These are phyloP conservation scores for Oldenlandia corymbosa DNA, from an alignment of 257 asterid species.

Conservation along the genomic window DNA sequence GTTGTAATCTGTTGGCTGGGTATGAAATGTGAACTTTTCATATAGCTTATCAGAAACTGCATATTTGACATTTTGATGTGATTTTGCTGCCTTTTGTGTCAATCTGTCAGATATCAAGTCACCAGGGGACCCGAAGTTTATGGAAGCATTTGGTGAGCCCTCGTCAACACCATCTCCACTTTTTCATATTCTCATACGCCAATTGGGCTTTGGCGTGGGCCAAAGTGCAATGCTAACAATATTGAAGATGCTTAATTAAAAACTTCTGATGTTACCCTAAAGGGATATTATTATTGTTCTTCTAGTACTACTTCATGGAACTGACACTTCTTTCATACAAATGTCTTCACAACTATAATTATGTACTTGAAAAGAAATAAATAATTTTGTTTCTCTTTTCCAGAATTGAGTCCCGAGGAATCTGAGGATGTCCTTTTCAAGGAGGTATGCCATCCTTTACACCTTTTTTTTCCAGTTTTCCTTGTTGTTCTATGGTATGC, in stretches of 20 bases:
- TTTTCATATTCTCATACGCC: too few relatives aligned
- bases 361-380: too few relatives aligned
- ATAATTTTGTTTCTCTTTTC: constrained; percentile 15
- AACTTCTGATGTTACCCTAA: not conserved
- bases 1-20: not conserved
- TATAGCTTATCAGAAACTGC: constrained; percentile 1
- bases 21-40: not conserved
- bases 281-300: too few relatives aligned
- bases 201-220: not conserved
- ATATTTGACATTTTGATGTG: not conserved
- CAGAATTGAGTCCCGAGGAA: constrained; percentile 96
- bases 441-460: constrained; percentile 50
- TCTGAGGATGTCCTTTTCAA: constrained; percentile 96
- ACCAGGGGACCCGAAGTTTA: constrained; percentile 73
- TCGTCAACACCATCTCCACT: not conserved
- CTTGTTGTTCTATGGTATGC: not conserved
- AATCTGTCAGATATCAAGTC: constrained; percentile 72
- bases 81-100: constrained; percentile 7
- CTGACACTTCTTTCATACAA: too few relatives aligned
- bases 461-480: constrained; percentile 7
- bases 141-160: constrained; percentile 91
- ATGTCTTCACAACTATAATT: too few relatives aligned
- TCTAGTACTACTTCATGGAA: too few relatives aligned
- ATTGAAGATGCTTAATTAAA: not conserved
- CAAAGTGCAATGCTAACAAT: not conserved